These are phyloP conservation scores for Akanthomyces muscarius DNA, from an alignment of 2,329 filamentous ascomycete genomes.

Conservation along the genomic window DNA sequence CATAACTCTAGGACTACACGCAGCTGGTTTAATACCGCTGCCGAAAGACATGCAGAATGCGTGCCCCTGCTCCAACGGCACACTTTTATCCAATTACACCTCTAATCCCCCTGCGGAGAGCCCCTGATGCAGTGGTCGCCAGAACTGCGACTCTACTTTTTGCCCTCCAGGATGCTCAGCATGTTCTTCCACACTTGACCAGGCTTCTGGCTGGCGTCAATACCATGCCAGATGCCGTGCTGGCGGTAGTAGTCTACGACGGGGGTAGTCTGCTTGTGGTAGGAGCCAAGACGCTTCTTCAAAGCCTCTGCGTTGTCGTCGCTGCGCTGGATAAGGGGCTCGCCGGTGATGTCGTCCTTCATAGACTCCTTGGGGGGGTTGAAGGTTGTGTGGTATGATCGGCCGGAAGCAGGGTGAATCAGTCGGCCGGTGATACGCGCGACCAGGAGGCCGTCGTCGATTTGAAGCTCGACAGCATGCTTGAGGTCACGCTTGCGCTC, in stretches of 20 bases:
- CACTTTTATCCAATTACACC: constrained; percentile 17
- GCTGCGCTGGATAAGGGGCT: constrained; percentile 91
- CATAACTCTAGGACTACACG: constrained; percentile 18
- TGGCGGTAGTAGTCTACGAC: constrained; percentile 97
- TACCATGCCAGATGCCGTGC: constrained; percentile 91
- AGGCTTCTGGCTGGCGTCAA: constrained; percentile 95
- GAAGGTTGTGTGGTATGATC: constrained; percentile 97
- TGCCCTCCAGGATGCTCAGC: constrained; percentile 73
- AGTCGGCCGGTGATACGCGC: constrained; percentile 94
- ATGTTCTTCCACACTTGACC: constrained; percentile 94
- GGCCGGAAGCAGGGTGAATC: constrained; percentile 91
- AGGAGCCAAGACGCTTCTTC: constrained; percentile 89
- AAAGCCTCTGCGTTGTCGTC: constrained; percentile 96
- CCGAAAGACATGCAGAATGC: neutral
- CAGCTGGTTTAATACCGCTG: constrained; percentile 2
- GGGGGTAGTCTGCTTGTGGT: constrained; percentile 89
- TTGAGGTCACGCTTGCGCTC: constrained; percentile 78
- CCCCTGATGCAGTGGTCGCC: neutral
- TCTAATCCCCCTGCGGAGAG: neutral
- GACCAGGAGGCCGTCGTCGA: constrained; percentile 90
- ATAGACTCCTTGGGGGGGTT: constrained; percentile 92
- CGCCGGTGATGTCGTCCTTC: constrained; percentile 95
- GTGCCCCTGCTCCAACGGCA: neutral
- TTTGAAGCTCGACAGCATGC: constrained; percentile 94
- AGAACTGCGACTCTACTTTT: constrained; percentile 32